Base-by-base conservation (phyloP, 345 rosid genomes). In the Lepidium africanum region DNA sequence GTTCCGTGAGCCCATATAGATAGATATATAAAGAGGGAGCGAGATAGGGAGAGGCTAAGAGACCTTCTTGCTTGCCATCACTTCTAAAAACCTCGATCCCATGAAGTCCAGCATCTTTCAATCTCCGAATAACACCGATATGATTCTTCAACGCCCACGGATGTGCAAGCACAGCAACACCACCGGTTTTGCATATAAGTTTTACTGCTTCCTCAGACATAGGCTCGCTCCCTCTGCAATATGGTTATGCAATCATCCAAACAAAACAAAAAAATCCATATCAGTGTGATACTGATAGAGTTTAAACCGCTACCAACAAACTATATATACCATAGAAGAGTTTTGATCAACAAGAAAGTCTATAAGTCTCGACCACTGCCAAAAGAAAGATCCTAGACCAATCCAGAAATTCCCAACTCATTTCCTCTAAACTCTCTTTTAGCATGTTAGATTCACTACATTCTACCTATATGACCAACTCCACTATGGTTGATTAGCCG, bases 131-230 rank as follows among this genome's bases (percentile, higher is more conserved):
- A 30, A 94, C 67, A 14, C 83, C 65, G 55, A 76, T 82, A 30
- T 95, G 93, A 67, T 94, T 76, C 74, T 89, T 89, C 77, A 94
- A 75, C 25, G 90, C 89, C 99, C 99, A 94, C 10, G 99, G 99
- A 84, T 94, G 99, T 77, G 97, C 99, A 25, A 94, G 85, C 43
- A 94, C 96, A n/a, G 97, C 83, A 69, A 94, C 72, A 49, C 97
- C 99, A 43, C 99, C 99, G 0, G 97, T 89, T 78, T 80, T 79
- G 77, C 74, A 54, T 60, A 94, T 84, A 36, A 94, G 70, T 76
- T 70, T 78, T 63, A 94, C 87, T 11, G 95, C 86, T 75, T 84
- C 95, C 83, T 89, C 96, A 5, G 84, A 80, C 42, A 56, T 77
- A 79, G 97, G 97, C 79, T 94, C 99, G 7, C 78, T 87, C 67